Evolutionary conservation across 2,329 filamentous ascomycete species (phyloP), one percentile per base, ranked within the genome.

Genomic region (Triangularia verruculosa): DNA sequence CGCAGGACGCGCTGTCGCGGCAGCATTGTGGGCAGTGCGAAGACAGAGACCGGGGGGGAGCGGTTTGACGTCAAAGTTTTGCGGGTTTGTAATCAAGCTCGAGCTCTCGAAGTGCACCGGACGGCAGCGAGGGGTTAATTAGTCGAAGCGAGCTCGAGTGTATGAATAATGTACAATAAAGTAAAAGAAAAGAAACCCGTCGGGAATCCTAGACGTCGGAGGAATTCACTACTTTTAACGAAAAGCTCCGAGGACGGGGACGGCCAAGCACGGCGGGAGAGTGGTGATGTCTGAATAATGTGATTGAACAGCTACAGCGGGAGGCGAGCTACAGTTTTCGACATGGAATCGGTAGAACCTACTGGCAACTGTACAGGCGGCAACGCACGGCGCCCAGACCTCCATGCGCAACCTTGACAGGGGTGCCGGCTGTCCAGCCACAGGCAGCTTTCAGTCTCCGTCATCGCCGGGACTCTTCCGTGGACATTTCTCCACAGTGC

Each of bases 251-350:
- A 54, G 47, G 61, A 63, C 39, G 39, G 39, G 34, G 60, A 63
- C 39, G 39, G 39, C 52, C 64, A 55, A 57, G 65, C 39, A 64
- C 64, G 59, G 64, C 66, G 61, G 60, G 62, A 61, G 64, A 62
- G 56, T 63, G 54, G 64, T 64, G 65, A 68, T 67, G 67, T 67
- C 65, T 70, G 67, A 70, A 68, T 70, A 70, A 70, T 70, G 64
- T 54, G 59, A 57, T 27, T 53, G 62, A 22, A n/a, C n/a, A 34
- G 39, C 39, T 47, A 15, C 12, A 43, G 59, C 17, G 20, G 27
- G 39, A 57, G 39, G 39, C 54, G 61, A 47, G 39, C 15, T 43
- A 43, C 39, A 47, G 55, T 63, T 64, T 62, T 67, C 56, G 64
- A 57, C 54, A n/a, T n/a, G n/a, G n/a, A 34, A 47, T 58, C 57